phyloP scores from a whole-genome alignment of 2,329 filamentous ascomycete species.

The Monosporascus sp. region DNA sequence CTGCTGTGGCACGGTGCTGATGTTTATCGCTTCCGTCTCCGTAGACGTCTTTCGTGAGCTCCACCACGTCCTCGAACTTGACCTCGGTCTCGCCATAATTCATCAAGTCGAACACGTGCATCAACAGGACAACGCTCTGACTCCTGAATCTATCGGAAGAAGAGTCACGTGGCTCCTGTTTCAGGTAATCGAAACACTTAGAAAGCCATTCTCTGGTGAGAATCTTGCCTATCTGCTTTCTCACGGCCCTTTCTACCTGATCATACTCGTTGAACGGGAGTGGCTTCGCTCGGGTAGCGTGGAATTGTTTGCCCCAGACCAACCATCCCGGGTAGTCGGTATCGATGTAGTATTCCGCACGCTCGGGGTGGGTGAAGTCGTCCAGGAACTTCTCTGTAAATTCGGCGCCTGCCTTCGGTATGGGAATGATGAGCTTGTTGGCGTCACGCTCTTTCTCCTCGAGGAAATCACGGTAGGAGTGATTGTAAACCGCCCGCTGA shows the following conservation, averaged over 20 bases:
- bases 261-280: slow-evolving; percentile 68
- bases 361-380: slow-evolving; percentile 65
- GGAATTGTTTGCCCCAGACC: slow-evolving; percentile 86
- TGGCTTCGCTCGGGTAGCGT: slow-evolving; percentile 69
- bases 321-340: slow-evolving; percentile 93
- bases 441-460: slow-evolving; percentile 72
- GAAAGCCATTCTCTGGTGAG: slow-evolving; percentile 82
- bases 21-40: slow-evolving; percentile 96
- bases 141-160: slow-evolving; percentile 83
- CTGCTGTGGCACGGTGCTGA: slow-evolving; percentile 90
- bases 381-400: slow-evolving; percentile 78
- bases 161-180: slow-evolving; percentile 86
- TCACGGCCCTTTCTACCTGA: slow-evolving; percentile 66
- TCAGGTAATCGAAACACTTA: slow-evolving; percentile 86
- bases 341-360: slow-evolving; percentile 85
- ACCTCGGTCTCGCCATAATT: slow-evolving; percentile 71
- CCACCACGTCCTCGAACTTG: slow-evolving; percentile 83
- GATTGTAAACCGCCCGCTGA: slow-evolving; percentile 76
- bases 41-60: slow-evolving; percentile 71
- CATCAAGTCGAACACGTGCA: slow-evolving; percentile 87
- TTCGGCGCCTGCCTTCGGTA: slow-evolving; percentile 66
- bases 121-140: slow-evolving; percentile 78
- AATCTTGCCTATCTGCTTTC: slow-evolving; percentile 73
- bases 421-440: slow-evolving; percentile 69
- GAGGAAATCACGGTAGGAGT: slow-evolving; percentile 83